Conservation (phyloP, 192 early-diverging fungal genomes). For the Gigaspora rosea region DNA sequence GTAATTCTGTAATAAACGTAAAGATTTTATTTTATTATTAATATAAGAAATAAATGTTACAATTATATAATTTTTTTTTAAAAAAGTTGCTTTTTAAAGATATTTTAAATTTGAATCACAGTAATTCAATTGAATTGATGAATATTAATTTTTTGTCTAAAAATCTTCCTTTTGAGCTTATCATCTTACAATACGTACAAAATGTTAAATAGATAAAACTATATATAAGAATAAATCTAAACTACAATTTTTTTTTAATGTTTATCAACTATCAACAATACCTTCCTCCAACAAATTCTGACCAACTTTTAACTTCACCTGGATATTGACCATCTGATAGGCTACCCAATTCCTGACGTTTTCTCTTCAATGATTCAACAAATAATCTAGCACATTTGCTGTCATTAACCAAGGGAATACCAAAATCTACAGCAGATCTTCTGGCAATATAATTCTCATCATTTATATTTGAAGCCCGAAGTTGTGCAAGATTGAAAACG, state of each 20-base stretch:
- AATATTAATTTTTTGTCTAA: too few relatives aligned
- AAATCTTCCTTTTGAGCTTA: too few relatives aligned
- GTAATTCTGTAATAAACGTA: too few relatives aligned
- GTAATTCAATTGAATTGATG: too few relatives aligned
- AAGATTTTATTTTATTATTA: too few relatives aligned
- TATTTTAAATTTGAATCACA: too few relatives aligned
- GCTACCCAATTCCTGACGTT: slow-evolving; percentile 41
- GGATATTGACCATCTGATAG: slow-evolving; percentile 50
- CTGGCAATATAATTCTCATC: slow-evolving; percentile 81
- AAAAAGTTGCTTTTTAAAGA: too few relatives aligned
- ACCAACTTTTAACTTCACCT: slow-evolving; percentile 69
- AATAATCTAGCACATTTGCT: slow-evolving; percentile 92
- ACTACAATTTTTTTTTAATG: background rate
- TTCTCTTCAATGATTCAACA: slow-evolving; percentile 75
- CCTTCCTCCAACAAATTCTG: slow-evolving; percentile 62
- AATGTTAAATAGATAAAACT: too few relatives aligned
- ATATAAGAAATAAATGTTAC: too few relatives aligned
- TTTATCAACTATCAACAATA: slow-evolving; percentile 34
- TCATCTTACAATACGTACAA: too few relatives aligned
- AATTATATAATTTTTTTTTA: too few relatives aligned
- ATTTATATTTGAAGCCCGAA: slow-evolving; percentile 56
- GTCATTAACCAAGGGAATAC: slow-evolving; percentile 94
- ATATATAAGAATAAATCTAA: background rate
- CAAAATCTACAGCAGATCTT: slow-evolving; percentile 95
- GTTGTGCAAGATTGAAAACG: slow-evolving; percentile 71